These are phyloP conservation scores for Endothia cerciana DNA, from an alignment of 2,329 filamentous ascomycete genomes.

Conservation along the genomic window DNA sequence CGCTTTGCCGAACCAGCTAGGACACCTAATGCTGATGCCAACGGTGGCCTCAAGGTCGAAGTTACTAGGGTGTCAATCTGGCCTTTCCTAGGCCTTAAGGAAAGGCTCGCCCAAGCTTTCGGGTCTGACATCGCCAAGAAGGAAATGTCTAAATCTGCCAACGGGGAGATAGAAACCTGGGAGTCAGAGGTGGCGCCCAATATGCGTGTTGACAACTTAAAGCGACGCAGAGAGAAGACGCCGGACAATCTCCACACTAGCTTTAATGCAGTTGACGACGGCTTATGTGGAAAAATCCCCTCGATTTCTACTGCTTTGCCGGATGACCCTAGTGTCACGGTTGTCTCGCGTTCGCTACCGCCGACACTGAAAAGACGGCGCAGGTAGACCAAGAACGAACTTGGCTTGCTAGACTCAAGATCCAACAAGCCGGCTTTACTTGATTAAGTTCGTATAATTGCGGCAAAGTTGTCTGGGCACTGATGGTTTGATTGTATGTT, in stretches of 20 bases:
- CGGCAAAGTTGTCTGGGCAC: too few relatives aligned
- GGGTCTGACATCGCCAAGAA: conserved; percentile 55
- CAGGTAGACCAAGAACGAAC: conserved; percentile 32
- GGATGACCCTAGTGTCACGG: conserved; percentile 10
- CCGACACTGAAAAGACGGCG: conserved; percentile 39
- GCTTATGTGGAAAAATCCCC: not conserved
- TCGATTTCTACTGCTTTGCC: not conserved
- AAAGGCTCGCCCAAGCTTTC: conserved; percentile 57
- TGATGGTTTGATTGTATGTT: too few relatives aligned
- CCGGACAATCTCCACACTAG: conserved; percentile 45
- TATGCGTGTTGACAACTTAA: conserved; percentile 30
- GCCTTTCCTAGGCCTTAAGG: conserved; percentile 59
- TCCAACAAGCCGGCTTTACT: too few relatives aligned
- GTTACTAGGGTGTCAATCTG: conserved; percentile 55
- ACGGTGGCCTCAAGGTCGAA: conserved; percentile 48
- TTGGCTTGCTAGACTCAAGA: conserved; percentile 20
- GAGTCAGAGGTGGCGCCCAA: conserved; percentile 40
- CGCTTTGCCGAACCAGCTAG: conserved; percentile 54
- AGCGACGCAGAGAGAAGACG: conserved; percentile 42
- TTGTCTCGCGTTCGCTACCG: conserved; percentile 35
- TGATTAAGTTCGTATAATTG: too few relatives aligned
- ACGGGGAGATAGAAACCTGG: conserved; percentile 50
- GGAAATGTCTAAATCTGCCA: conserved; percentile 34
- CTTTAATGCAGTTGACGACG: conserved; percentile 38
- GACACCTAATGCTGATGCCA: conserved; percentile 37